phyloP scores from a whole-genome alignment of 2,329 filamentous ascomycete genomes.

The Colletotrichum simmondsii region DNA sequence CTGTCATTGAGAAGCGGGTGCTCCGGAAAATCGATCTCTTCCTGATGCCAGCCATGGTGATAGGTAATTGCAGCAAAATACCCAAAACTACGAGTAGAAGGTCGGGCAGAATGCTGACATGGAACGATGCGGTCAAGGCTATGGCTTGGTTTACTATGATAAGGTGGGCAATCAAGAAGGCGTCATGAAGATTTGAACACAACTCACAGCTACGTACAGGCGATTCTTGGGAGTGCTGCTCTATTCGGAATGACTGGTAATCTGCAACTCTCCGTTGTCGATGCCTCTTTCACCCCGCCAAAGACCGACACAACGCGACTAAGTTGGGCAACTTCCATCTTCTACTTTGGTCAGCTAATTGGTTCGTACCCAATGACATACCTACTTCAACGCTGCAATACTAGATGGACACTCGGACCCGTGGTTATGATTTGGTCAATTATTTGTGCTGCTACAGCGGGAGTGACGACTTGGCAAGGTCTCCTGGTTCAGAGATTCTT shows the following conservation, averaged over 20 bases:
- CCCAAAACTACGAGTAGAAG: too few relatives aligned
- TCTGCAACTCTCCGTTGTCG: slow-evolving; percentile 64
- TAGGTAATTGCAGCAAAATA: slow-evolving; percentile 45
- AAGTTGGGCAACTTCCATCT: slow-evolving; percentile 81
- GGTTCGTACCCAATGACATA: slow-evolving; percentile 81
- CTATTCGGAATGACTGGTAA: slow-evolving; percentile 83
- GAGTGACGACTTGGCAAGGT: slow-evolving; percentile 71
- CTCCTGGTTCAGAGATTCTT: slow-evolving; percentile 76
- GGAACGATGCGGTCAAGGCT: not conserved
- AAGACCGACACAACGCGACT: slow-evolving; percentile 73
- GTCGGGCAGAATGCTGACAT: not conserved
- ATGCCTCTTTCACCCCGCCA: slow-evolving; percentile 52
- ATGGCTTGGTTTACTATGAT: slow-evolving; percentile 56
- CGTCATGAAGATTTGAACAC: not conserved
- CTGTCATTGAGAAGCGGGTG: slow-evolving; percentile 64
- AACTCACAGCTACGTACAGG: slow-evolving; percentile 41
- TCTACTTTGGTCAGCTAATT: slow-evolving; percentile 83
- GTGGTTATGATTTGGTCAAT: slow-evolving; percentile 74
- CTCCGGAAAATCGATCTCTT: slow-evolving; percentile 75
- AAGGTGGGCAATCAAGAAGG: slow-evolving; percentile 46
- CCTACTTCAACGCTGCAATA: slow-evolving; percentile 73
- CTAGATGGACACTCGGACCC: slow-evolving; percentile 70
- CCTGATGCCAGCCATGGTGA: slow-evolving; percentile 74
- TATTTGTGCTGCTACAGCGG: slow-evolving; percentile 76
- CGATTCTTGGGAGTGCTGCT: slow-evolving; percentile 77